Conservation (phyloP, 129 eudicot species). For the Scalesia atractyloides region DNA sequence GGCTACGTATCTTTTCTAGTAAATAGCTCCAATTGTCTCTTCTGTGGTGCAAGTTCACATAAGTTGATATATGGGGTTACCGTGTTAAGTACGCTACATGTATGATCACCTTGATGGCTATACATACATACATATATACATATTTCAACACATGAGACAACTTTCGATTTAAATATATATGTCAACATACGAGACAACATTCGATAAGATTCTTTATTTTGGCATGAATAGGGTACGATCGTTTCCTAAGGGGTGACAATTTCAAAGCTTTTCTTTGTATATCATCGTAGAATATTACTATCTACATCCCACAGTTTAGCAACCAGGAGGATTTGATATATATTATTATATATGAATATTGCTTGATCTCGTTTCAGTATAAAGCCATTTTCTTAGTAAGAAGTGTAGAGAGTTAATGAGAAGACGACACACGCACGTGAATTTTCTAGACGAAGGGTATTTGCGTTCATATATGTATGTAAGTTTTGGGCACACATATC, state of each 20-base stretch:
- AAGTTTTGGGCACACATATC: no score
- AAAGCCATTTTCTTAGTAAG: not conserved
- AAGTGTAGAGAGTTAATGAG: no score
- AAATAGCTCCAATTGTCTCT: conserved; percentile 44
- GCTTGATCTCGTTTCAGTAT: not conserved
- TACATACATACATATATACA: not conserved
- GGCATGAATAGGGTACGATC: conserved; percentile 17
- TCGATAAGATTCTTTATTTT: conserved; percentile 23
- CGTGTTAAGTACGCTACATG: conserved; percentile 18
- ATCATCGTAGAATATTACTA: conserved; percentile 24
- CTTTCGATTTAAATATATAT: conserved; percentile 9
- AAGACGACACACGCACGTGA: no score
- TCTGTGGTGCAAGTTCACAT: conserved; percentile 27
- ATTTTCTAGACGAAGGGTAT: no score
- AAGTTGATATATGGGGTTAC: conserved; percentile 24
- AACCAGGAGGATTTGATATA: conserved; percentile 13
- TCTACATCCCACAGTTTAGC: conserved; percentile 17
- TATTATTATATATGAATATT: not conserved
- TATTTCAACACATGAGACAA: not conserved
- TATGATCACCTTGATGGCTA: conserved; percentile 7
- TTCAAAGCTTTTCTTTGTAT: conserved; percentile 42
- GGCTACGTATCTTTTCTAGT: conserved; percentile 36
- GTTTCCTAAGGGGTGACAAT: conserved; percentile 48
- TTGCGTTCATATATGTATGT: no score
- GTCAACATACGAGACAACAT: conserved; percentile 2